Evolutionary conservation across 2,329 filamentous ascomycete genomes (phyloP), one percentile per base, ranked within the genome.

Genomic region (Aspergillus aculeatinus): DNA sequence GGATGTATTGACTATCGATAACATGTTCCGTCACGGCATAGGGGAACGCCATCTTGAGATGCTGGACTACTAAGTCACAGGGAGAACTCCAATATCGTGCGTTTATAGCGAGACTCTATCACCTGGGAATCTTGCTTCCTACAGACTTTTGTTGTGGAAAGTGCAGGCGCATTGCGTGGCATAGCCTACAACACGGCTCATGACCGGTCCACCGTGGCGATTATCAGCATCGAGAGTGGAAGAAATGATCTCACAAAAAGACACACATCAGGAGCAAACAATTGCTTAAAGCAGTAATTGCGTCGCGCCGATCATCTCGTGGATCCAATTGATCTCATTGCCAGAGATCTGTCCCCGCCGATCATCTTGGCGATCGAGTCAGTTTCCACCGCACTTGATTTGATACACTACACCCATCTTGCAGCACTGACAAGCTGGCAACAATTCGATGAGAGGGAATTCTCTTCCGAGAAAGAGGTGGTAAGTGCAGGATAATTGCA

Each of bases 21-120:
- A 74, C 71, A 65, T 85, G 82, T 66, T 84, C 80, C n/a, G 79
- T 72, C 58, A 84, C 70, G 16, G 68, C 69, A 69, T 82, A 67
- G 2, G 56, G 57, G n/a, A 48, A 35, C 51, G 48, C 25, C 48
- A 50, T 50, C 48, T 31, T n/a, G 48, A 50, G 48, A 10, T 29
- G n/a, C 23, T 25, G 21, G 25, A 50, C 5, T 11, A 23, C 3
- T 9, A 7, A 50, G 21, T 50, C 7, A 3, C 21, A 1, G 39
- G 33, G 33, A 12, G 33, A 16, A 35, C 3, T 35, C 16, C 11
- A 5, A 10, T 35, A 35, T 35, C 16, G 33, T 35, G 33, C 11
- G 14, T 12, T 12, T 5, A 12, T 35, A 12, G 11, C 14, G 33
- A 19, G 16, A 44, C 14, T 44, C 14, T 44, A n/a, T 19, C 16